phyloP scores from a whole-genome alignment of 179 eudicot genomes.

The Patellifolia procumbens region DNA sequence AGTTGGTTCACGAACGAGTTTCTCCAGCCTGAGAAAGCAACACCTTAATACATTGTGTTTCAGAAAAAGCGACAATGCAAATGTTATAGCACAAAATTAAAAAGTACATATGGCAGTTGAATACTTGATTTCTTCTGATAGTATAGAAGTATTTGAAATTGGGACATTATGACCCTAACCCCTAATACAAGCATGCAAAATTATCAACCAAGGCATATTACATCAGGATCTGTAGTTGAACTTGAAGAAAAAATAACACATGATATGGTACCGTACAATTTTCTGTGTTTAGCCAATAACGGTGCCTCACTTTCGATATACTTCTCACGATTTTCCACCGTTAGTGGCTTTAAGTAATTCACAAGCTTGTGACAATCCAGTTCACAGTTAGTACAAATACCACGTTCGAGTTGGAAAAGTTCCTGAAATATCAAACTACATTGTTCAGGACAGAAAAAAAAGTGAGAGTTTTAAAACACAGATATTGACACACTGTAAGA shows the following conservation, averaged over 20 bases:
- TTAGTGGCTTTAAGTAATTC: constrained; percentile 56
- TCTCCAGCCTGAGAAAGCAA: constrained; percentile 54
- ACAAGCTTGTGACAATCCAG: constrained; percentile 93
- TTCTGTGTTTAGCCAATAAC: constrained; percentile 54
- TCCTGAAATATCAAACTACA: constrained; percentile 49
- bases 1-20: constrained; percentile 78
- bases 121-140: background rate
- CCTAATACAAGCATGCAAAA: background rate
- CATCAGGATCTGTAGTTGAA: background rate
- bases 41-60: constrained; percentile 9
- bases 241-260: constrained; percentile 1
- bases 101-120: background rate
- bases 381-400: constrained; percentile 77
- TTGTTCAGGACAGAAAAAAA: constrained; percentile 8
- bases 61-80: background rate
- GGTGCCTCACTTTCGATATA: constrained; percentile 71
- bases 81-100: background rate
- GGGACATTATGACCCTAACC: background rate
- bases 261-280: constrained; percentile 55
- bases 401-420: constrained; percentile 82
- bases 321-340: constrained; percentile 59
- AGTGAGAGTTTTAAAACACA: constrained; percentile 12
- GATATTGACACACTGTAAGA: constrained; percentile 18
- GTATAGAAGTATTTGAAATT: background rate
- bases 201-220: background rate